phyloP scores from a whole-genome alignment of 108 stramenopile genomes.

The Discostella stelligeroides region DNA sequence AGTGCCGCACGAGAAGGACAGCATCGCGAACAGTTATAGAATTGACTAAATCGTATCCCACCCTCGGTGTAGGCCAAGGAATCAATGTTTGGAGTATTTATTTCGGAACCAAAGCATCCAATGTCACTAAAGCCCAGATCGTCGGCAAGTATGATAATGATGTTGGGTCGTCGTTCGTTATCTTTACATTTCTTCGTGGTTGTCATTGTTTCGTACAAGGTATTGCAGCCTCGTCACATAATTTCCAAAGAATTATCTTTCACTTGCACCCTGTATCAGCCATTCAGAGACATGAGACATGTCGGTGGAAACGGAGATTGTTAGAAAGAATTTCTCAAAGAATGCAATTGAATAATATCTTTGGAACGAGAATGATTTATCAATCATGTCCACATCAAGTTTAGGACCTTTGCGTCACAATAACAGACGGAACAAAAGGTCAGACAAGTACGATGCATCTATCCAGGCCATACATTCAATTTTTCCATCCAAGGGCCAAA shows the following conservation, averaged over 20 bases:
- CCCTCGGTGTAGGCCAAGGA: slow-evolving; percentile 16
- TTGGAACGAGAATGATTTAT: background rate
- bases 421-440: background rate
- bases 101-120: slow-evolving; percentile 50
- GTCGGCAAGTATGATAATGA: slow-evolving; percentile 46
- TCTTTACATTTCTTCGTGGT: background rate
- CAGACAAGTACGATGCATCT: slow-evolving; percentile 22
- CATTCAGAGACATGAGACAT: too few relatives aligned
- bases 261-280: too few relatives aligned
- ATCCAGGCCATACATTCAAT: background rate
- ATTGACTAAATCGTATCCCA: slow-evolving; percentile 44
- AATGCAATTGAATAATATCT: too few relatives aligned
- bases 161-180: slow-evolving; percentile 28
- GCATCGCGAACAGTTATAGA: slow-evolving; percentile 56
- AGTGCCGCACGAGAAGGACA: slow-evolving; percentile 49
- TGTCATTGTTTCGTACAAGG: background rate
- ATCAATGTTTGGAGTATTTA: slow-evolving; percentile 47
- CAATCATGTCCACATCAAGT: slow-evolving; percentile 34
- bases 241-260: too few relatives aligned
- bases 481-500: slow-evolving; percentile 37
- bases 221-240: too few relatives aligned
- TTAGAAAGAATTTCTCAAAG: too few relatives aligned
- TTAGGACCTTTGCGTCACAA: slow-evolving; percentile 23
- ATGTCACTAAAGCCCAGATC: slow-evolving; percentile 50
- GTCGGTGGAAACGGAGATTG: too few relatives aligned